A percentile compares a stretch with the other conserved stretches of the same genome.
Evolutionary conservation across 2,329 filamentous ascomycete species (phyloP).

Genomic region (Phialocephala subalpina): DNA sequence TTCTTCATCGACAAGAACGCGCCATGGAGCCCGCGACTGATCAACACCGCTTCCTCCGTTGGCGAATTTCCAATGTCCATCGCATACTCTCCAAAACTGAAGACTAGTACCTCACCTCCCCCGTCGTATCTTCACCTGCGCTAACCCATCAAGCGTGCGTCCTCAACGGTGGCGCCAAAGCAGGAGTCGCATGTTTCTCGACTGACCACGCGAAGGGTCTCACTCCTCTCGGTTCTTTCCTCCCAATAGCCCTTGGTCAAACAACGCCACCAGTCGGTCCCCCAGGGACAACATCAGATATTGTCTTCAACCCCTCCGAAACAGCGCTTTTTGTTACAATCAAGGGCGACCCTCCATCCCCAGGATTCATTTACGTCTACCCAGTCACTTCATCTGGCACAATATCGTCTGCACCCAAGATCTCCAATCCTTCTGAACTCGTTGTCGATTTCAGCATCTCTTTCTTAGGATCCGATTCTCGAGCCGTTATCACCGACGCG

Average conservation of each 20-base stretch:
- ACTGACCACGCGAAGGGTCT: conserved; percentile 50
- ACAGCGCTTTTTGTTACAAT: conserved; percentile 60
- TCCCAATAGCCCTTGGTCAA: conserved; percentile 58
- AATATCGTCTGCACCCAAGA: conserved; percentile 21
- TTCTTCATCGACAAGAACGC: conserved; percentile 52
- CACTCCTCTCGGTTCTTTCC: conserved; percentile 51
- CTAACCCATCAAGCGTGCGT: conserved; percentile 50
- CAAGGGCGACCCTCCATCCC: conserved; percentile 59
- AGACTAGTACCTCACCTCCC: conserved; percentile 35
- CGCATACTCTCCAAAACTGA: conserved; percentile 53
- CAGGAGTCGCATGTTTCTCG: conserved; percentile 54
- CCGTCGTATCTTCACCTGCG: background rate
- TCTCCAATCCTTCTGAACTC: conserved; percentile 23
- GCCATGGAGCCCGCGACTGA: conserved; percentile 52
- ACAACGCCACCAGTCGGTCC: conserved; percentile 65
- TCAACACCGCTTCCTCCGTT: conserved; percentile 51
- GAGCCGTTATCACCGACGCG: conserved; percentile 26
- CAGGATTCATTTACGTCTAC: conserved; percentile 30
- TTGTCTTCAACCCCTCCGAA: conserved; percentile 64
- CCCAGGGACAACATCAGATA: conserved; percentile 64
- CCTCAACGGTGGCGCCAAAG: conserved; percentile 51
- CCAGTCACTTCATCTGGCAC: conserved; percentile 12
- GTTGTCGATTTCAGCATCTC: conserved; percentile 25
- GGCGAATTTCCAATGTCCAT: conserved; percentile 62
- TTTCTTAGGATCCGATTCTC: conserved; percentile 26